Evolutionary conservation across 345 rosid genomes (phyloP).

Genomic region (Carallia pectinifolia): DNA sequence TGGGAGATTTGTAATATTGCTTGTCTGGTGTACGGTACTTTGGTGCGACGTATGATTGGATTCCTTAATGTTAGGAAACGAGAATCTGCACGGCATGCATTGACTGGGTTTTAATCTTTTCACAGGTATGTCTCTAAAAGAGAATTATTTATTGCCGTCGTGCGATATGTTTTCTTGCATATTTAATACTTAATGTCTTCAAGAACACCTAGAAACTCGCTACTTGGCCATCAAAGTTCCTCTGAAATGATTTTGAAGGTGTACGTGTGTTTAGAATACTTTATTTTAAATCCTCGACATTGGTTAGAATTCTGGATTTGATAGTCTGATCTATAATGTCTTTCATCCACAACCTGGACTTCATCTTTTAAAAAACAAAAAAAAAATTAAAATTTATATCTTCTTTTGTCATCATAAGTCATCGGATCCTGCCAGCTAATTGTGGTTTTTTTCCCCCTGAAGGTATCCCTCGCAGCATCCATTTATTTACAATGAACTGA

Average conservation of each 20-base stretch:
- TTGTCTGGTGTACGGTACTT: slow-evolving; percentile 82
- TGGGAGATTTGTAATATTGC: slow-evolving; percentile 99
- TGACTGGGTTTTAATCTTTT: slow-evolving; percentile 93
- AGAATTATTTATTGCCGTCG: not conserved
- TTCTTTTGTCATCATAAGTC: slow-evolving; percentile 10
- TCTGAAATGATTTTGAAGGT: not conserved
- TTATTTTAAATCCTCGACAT: not conserved
- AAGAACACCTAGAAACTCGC: not conserved
- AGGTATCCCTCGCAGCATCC: slow-evolving; percentile 91
- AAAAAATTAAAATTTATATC: no score
- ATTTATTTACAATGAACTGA: slow-evolving; percentile 67
- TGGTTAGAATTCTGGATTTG: slow-evolving; percentile 1
- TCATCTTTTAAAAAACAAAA: no score
- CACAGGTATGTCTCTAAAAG: slow-evolving; percentile 61
- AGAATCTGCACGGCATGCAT: slow-evolving; percentile 75
- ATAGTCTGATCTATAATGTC: not conserved
- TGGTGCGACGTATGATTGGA: slow-evolving; percentile 87
- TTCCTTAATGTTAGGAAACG: slow-evolving; percentile 88
- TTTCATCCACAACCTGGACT: not conserved
- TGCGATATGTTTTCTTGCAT: slow-evolving; percentile 1
- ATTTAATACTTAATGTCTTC: not conserved
- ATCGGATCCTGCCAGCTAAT: slow-evolving; percentile 13
- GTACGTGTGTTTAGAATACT: not conserved
- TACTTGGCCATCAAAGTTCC: not conserved
- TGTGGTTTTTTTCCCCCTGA: slow-evolving; percentile 27